Conservation (phyloP, 1,284 basidiomycete species). For the Chondrostereum purpureum region DNA sequence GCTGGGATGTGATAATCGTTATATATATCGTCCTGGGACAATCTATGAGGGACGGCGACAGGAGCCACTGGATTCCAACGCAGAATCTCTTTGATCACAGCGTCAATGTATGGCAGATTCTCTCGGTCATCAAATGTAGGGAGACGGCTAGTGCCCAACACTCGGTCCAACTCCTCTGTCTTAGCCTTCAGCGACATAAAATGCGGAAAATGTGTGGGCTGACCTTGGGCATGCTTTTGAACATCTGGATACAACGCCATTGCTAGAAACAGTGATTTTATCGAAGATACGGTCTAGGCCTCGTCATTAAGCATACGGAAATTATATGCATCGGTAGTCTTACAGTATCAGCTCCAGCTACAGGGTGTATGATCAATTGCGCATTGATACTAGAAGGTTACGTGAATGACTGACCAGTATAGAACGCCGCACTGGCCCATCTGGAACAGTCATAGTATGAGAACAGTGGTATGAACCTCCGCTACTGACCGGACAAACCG, state of each 20-base stretch:
- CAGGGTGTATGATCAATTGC: no score
- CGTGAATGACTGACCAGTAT: not conserved
- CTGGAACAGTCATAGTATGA: no score
- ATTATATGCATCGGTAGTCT: no score
- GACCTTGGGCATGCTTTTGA: conserved; percentile 47
- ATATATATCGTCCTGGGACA: conserved; percentile 14
- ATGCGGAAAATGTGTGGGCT: conserved; percentile 36
- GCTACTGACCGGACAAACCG: no score
- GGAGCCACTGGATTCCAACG: conserved; percentile 27
- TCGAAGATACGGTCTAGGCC: conserved; percentile 40
- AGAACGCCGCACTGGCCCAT: not conserved
- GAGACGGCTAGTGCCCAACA: conserved; percentile 22
- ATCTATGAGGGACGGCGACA: conserved; percentile 10
- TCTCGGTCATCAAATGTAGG: conserved; percentile 22
- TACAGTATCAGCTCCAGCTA: not conserved
- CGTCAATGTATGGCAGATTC: conserved; percentile 25
- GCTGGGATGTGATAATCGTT: conserved; percentile 16
- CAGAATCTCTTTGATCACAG: conserved; percentile 26
- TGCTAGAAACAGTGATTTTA: conserved; percentile 49
- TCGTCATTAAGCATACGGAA: not conserved
- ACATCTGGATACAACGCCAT: conserved; percentile 47
- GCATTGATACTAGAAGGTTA: no score
- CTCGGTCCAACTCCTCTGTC: conserved; percentile 9
- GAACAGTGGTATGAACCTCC: no score
- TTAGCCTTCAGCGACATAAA: no score